These are phyloP conservation scores for Penicillium sp. DNA, from an alignment of 2,329 filamentous ascomycete genomes.

Conservation along the genomic window DNA sequence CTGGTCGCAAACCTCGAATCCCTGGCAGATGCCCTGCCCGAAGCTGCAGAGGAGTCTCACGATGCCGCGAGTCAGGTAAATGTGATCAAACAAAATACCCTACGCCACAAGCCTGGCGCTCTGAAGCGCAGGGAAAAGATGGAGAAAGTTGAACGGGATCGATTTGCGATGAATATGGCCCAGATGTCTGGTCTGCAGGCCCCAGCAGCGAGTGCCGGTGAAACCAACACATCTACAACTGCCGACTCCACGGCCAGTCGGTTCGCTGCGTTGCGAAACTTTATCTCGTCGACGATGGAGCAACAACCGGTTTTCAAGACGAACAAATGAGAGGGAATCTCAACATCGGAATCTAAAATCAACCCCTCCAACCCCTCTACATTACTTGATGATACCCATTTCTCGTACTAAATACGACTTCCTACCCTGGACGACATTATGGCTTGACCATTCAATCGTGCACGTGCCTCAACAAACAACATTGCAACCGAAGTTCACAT, in stretches of 20 bases:
- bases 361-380: background rate
- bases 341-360: background rate
- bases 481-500: background rate
- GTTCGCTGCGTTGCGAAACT: slow-evolving; percentile 79
- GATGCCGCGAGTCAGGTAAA: slow-evolving; percentile 56
- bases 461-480: background rate
- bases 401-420: background rate
- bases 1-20: slow-evolving; percentile 72
- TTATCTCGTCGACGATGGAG: slow-evolving; percentile 86
- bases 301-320: slow-evolving; percentile 73
- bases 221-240: slow-evolving; percentile 12
- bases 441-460: background rate
- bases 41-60: slow-evolving; percentile 52
- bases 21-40: slow-evolving; percentile 78
- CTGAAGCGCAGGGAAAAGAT: slow-evolving; percentile 80
- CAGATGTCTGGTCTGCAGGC: slow-evolving; percentile 57
- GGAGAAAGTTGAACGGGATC: slow-evolving; percentile 75
- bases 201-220: slow-evolving; percentile 22
- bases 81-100: slow-evolving; percentile 71
- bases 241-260: slow-evolving; percentile 54
- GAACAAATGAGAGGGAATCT: slow-evolving; percentile 23
- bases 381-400: background rate
- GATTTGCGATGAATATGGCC: slow-evolving; percentile 82
- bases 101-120: slow-evolving; percentile 74
- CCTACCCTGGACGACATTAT: background rate